Evolutionary conservation across 495 filamentous ascomycete genomes (phyloP), one percentile per base, ranked within the genome.

Genomic region (Hypoxylon subgilvum): DNA sequence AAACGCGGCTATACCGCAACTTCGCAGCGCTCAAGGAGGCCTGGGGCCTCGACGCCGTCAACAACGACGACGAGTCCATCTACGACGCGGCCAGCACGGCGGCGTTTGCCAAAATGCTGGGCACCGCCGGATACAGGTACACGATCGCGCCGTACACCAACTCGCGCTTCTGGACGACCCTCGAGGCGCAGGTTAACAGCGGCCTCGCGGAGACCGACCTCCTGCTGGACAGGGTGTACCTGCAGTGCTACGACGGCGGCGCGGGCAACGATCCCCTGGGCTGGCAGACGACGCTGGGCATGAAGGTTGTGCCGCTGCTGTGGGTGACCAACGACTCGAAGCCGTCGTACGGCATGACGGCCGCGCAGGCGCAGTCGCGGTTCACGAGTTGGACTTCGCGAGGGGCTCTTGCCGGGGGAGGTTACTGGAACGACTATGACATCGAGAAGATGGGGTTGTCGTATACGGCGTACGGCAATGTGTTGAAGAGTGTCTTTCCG

Each of bases 301-400:
- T 75, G 44, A 73, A 73, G 50, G 71, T 78, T n/a, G 69, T 78
- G 38, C 75, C 75, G 50, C 57, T 78, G 1, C 14, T 76, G 1
- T 78, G 75, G 75, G 75, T 78, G 2, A 71, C 67, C 6, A 76
- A 76, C 43, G 75, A 78, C 44, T 73, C 72, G 17, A 78, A 78
- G 50, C 75, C 75, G 7, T 52, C 45, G n/a, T 57, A 71, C 1
- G 73, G 75, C 0, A 68, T 49, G 1, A 74, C 69, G 1, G 65
- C 68, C 9, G 56, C 69, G 8, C 74, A 75, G 46, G 75, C 74
- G n/a, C 31, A 41, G 47, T 51, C 57, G 0, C 65, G 47, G 41
- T 74, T 78, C 25, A 18, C 57, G 0, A 25, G 45, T n/a, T 78
- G 75, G 75, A 63, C 63, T 21, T 31, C 42, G 17, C 32, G 53